phyloP scores from a whole-genome alignment of 2,329 filamentous ascomycete species.

The Trichoderma endophyticum region DNA sequence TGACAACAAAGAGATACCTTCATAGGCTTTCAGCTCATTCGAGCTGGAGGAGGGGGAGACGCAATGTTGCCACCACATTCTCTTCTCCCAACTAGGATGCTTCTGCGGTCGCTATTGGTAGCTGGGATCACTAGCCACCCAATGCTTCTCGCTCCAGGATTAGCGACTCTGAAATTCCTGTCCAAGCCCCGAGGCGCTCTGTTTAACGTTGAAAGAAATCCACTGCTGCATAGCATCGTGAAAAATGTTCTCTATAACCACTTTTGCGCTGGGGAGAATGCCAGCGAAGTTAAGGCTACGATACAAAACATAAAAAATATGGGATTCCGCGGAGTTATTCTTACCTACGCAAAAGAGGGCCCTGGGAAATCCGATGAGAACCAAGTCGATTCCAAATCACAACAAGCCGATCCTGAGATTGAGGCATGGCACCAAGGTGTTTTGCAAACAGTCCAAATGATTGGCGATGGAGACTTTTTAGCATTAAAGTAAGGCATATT shows the following conservation, averaged over 20 bases:
- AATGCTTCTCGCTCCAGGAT: not conserved
- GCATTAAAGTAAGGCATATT: slow-evolving; percentile 36
- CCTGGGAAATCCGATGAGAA: slow-evolving; percentile 33
- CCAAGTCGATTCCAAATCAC: not conserved
- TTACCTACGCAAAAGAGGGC: slow-evolving; percentile 50
- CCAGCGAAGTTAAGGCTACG: slow-evolving; percentile 43
- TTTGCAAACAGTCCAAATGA: slow-evolving; percentile 31
- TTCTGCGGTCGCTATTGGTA: slow-evolving; percentile 7
- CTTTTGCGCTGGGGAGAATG: slow-evolving; percentile 54
- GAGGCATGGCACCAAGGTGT: slow-evolving; percentile 36
- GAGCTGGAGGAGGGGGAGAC: not conserved
- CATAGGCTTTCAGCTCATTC: not conserved
- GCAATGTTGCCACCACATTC: slow-evolving; percentile 9
- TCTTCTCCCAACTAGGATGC: not conserved
- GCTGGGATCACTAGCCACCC: not conserved
- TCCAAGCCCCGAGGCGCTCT: not conserved
- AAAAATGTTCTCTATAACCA: slow-evolving; percentile 53
- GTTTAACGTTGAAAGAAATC: not conserved
- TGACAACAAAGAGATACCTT: not conserved
- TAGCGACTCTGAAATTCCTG: not conserved
- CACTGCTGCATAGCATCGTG: not conserved
- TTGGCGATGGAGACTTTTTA: slow-evolving; percentile 35
- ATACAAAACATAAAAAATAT: slow-evolving; percentile 44
- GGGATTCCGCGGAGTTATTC: slow-evolving; percentile 54
- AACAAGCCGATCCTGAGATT: slow-evolving; percentile 25